Conservation (phyloP, 768 basidiomycete genomes). For the Tricholomella constricta region DNA sequence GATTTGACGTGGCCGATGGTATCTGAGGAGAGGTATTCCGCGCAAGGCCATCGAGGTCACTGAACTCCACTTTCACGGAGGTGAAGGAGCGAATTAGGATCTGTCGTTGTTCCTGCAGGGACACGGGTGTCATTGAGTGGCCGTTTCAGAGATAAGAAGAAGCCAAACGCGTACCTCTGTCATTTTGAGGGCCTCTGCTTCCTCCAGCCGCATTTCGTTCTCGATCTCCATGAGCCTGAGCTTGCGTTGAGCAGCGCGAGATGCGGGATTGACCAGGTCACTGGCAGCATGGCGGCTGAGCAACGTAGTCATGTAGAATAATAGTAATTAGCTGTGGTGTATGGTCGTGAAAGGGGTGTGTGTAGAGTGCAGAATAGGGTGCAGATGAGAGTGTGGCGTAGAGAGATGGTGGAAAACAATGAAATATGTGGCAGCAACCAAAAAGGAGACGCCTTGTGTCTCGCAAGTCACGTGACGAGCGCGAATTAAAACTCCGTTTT, state of each 20-base stretch:
- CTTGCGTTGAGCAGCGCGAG: conserved; percentile 49
- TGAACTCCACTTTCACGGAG: conserved; percentile 61
- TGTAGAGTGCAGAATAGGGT: neutral
- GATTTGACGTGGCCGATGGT: neutral
- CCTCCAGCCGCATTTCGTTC: conserved; percentile 53
- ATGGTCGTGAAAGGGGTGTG: neutral
- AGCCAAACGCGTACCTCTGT: conserved; percentile 46
- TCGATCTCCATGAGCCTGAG: conserved; percentile 50
- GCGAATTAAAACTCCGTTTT: conserved; percentile 31
- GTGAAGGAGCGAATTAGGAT: conserved; percentile 46
- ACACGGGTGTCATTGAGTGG: neutral
- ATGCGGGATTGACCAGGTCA: conserved; percentile 23
- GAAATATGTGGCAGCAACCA: neutral
- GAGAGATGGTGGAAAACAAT: conserved; percentile 3
- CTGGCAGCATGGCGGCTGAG: conserved; percentile 17
- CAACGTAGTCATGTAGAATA: conserved; percentile 4
- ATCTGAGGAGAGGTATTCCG: conserved; percentile 31
- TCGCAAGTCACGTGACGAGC: conserved; percentile 11
- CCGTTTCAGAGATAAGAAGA: neutral
- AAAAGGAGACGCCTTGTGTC: conserved; percentile 5
- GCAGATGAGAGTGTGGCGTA: conserved; percentile 1
- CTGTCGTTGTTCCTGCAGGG: conserved; percentile 41
- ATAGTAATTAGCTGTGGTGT: neutral
- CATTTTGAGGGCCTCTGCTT: conserved; percentile 57
- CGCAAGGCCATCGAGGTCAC: conserved; percentile 59